Conservation (phyloP, 768 basidiomycete genomes). For the Suillus alpinus region DNA sequence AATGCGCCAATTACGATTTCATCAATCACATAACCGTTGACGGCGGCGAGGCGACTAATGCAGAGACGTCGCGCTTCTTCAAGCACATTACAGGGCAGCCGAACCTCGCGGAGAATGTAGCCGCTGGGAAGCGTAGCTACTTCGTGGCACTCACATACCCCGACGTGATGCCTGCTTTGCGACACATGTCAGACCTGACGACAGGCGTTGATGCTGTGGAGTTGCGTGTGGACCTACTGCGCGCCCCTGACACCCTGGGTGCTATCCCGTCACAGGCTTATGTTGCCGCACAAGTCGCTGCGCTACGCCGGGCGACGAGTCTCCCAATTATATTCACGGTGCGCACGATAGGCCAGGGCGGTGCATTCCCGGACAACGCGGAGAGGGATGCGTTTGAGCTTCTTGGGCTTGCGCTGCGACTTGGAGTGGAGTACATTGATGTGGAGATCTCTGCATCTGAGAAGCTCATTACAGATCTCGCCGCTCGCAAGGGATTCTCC, state of each 20-base stretch:
- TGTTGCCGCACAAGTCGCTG: conserved; percentile 77
- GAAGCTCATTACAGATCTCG: conserved; percentile 56
- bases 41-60: conserved; percentile 16
- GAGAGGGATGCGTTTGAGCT: conserved; percentile 71
- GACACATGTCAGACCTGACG: conserved; percentile 67
- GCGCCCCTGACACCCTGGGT: conserved; percentile 43
- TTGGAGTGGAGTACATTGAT: conserved; percentile 92
- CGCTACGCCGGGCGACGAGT: conserved; percentile 69
- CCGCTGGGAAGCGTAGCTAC: conserved; percentile 66
- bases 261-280: conserved; percentile 67
- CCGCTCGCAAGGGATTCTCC: conserved; percentile 62
- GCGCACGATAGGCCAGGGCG: conserved; percentile 84
- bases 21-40: conserved; percentile 60
- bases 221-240: conserved; percentile 88
- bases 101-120: conserved; percentile 60
- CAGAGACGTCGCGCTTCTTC: conserved; percentile 85
- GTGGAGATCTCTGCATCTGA: conserved; percentile 80
- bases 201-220: conserved; percentile 91
- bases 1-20: conserved; percentile 82
- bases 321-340: conserved; percentile 94
- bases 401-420: conserved; percentile 71
- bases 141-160: conserved; percentile 94
- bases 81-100: conserved; percentile 75
- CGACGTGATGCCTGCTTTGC: conserved; percentile 69
- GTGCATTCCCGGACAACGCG: conserved; percentile 81